Conservation (phyloP, 306 rosid species). For the Cajanus cajan region DNA sequence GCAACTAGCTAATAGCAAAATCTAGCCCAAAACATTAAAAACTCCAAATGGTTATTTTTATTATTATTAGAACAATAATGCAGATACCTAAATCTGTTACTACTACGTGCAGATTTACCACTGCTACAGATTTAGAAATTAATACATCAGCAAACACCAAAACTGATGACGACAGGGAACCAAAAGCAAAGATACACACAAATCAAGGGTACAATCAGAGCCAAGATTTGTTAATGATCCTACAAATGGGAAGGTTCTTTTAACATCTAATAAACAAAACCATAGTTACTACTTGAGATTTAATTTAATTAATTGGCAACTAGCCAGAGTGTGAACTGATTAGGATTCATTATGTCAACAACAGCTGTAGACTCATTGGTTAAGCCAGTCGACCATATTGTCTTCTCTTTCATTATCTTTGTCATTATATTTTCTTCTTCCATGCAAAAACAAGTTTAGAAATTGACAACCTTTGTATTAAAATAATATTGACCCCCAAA, state of each 20-base stretch:
- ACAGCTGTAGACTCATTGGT: slow-evolving; percentile 38
- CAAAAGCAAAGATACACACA: slow-evolving; percentile 22
- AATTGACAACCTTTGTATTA: slow-evolving; percentile 16
- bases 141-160: slow-evolving; percentile 37
- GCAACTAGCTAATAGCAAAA: slow-evolving; percentile 31
- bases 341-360: slow-evolving; percentile 20
- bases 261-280: slow-evolving; percentile 7
- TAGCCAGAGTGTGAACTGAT: slow-evolving; percentile 19
- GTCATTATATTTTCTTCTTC: neutral
- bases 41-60: slow-evolving; percentile 14
- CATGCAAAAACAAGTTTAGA: slow-evolving; percentile 23
- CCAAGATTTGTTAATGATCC: slow-evolving; percentile 37
- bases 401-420: neutral
- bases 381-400: slow-evolving; percentile 5
- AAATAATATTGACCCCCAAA: slow-evolving; percentile 24
- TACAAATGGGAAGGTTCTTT: slow-evolving; percentile 21
- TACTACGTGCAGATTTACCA: slow-evolving; percentile 13
- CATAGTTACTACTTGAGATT: neutral
- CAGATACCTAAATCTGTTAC: slow-evolving; percentile 14
- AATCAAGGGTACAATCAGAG: slow-evolving; percentile 20
- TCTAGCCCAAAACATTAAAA: neutral
- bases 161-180: slow-evolving; percentile 41
- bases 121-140: slow-evolving; percentile 27
- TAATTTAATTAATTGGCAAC: slow-evolving; percentile 16
- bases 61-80: slow-evolving; percentile 28